Evolutionary conservation across 495 filamentous ascomycete genomes (phyloP), one percentile per base, ranked within the genome.

Genomic region (Talaromyces thailandensis): DNA sequence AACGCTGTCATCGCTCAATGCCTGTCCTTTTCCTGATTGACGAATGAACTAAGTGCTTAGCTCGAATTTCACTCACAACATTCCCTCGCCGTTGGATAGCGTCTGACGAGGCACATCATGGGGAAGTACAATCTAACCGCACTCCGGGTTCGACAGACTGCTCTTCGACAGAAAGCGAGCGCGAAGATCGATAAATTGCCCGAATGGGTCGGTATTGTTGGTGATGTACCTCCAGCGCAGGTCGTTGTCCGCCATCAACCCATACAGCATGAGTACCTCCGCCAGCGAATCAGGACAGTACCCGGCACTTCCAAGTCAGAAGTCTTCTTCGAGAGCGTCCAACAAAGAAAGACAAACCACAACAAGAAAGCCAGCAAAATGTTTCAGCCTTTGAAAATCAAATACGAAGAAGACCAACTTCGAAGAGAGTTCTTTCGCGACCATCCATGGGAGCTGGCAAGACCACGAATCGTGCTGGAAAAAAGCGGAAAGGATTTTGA

Each of bases 391-490:
- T 83, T 91, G 57, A 69, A 78, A 61, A 85, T 98, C 58, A 79
- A 79, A 59, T 95, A 92, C 72, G 89, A 91, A 53, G 94, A 98
- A 73, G 95, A 98, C 72, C 74, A 79, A 64, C 77, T 98, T 66
- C 87, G 94, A 56, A 77, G 69, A 61, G 77, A 88, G 28, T 98
- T 98, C 78, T 98, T 88, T 77, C 81, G 79, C 63, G 93, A 98
- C 73, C 94, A 98, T 75, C 94, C 94, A 4, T 98, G 94, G 94
- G 94, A 98, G 72, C 79, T 98, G 68, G 94, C 95, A 29, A 82
- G 94, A 65, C 94, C 94, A 58, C 81, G 87, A 65, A 81, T 96
- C 64, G 73, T 98, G 26, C 76, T 96, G 12, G 94, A 98, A 75
- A 81, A 85, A 68, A 86, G 93, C 69, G 94, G 94, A 26, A 88